Evolutionary conservation across 169 alveolate genomes (phyloP), one percentile per base, ranked within the genome.

Genomic region (Eimeria sp.): DNA sequence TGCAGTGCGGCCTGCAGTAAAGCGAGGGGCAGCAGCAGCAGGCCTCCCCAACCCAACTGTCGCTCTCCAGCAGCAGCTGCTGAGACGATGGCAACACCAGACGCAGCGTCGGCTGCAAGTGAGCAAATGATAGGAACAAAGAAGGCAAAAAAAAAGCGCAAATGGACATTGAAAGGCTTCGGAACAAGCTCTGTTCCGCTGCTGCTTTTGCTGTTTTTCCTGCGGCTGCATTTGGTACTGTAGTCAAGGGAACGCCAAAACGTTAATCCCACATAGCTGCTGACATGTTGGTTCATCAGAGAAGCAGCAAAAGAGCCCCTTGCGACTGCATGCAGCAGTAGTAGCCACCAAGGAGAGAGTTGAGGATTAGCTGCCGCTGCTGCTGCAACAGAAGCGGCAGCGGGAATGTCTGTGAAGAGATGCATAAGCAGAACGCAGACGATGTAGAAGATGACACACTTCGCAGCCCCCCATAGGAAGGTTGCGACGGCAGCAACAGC

Each of bases 291-390:
- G 43, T 84, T 84, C 78, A 61, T n/a, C 40, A 84, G 78, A 7
- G 92, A 61, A 61, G 92, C 92, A 61, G 92, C 92, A 20, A 84
- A 40, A 40, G 80, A 84, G 58, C 80, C 92, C 14, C 92, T 84
- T 57, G 92, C 92, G 3, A n/a, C 34, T 61, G 92, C 92, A 40
- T 84, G 92, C 61, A 84, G 80, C 92, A 84, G 92, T 78, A 54
- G 80, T 78, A 84, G 92, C 92, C 34, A 40, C 92, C 92, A 84
- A 4, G 92, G 92, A 84, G 75, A 54, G 30, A 84, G 61, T 3
- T 18, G 92, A 43, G 13, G 11, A 20, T 54, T 25, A 40, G 92
- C 51, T 84, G 92, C 51, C 13, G 34, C 75, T 16, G 57, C 58
- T 40, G 78, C 92, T 14, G 92, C 76, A 58, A 54, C 92, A 40